phyloP scores from a whole-genome alignment of 257 asterid species.

The Ilex aquifolium region DNA sequence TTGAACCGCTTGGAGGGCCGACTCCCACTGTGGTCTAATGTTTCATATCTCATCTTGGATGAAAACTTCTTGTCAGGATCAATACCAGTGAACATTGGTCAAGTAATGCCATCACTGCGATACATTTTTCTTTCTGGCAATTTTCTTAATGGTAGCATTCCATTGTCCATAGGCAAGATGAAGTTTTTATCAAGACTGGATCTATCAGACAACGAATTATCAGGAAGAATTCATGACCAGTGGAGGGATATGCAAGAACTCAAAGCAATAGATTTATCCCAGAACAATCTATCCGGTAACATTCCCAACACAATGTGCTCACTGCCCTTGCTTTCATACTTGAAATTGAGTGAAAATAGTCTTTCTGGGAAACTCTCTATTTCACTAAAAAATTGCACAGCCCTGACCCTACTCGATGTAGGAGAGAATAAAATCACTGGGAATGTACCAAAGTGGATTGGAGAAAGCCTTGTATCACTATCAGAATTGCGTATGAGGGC shows the following conservation, averaged over 20 bases:
- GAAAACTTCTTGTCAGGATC: too few relatives aligned
- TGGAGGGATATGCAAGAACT: conserved; percentile 13
- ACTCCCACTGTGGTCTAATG: too few relatives aligned
- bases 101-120: background rate
- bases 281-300: conserved; percentile 15
- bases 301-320: conserved; percentile 13
- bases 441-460: conserved; percentile 17
- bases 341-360: conserved; percentile 17
- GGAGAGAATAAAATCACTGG: conserved; percentile 23
- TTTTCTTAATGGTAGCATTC: conserved; percentile 4
- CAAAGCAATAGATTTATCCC: conserved; percentile 16
- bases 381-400: background rate
- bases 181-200: too few relatives aligned
- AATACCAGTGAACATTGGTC: conserved; percentile 2
- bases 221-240: conserved; percentile 13
- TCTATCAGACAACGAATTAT: too few relatives aligned
- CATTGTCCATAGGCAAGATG: conserved; percentile 1
- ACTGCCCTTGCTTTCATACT: background rate
- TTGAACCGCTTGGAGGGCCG: too few relatives aligned
- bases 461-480: background rate
- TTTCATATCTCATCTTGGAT: too few relatives aligned
- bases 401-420: conserved; percentile 21
- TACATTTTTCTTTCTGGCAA: conserved; percentile 11
- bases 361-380: conserved; percentile 20
- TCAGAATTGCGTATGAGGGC: conserved; percentile 2